Conservation (phyloP, 345 rosid species). For the Lepidium sativum region DNA sequence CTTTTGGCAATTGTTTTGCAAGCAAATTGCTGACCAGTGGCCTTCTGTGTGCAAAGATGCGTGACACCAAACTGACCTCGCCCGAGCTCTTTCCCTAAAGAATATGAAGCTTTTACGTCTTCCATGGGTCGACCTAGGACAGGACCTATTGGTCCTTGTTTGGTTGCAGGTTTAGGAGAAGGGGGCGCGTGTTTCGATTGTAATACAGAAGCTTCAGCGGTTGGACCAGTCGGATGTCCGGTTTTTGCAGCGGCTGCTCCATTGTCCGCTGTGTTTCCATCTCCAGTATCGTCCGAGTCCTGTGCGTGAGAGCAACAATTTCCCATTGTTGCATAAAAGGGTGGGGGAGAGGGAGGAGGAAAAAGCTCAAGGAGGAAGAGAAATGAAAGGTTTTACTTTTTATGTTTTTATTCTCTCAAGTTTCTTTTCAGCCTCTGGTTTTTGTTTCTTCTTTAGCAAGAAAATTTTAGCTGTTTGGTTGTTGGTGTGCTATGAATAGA, state of each 20-base stretch:
- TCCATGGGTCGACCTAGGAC: constrained; percentile 64
- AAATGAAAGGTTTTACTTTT: constrained; percentile 13
- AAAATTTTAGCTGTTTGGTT: constrained; percentile 18
- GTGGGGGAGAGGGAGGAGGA: constrained; percentile 13
- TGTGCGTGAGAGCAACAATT: constrained; percentile 60
- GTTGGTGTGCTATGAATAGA: constrained; percentile 28
- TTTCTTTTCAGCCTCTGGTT: constrained; percentile 14
- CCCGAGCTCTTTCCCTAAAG: constrained; percentile 59
- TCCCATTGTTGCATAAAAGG: constrained; percentile 46
- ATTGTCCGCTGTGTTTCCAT: constrained; percentile 9
- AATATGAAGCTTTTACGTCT: constrained; percentile 43
- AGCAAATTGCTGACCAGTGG: constrained; percentile 44
- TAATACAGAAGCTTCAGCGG: constrained; percentile 15
- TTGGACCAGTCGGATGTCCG: constrained; percentile 14
- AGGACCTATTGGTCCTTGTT: constrained; percentile 32
- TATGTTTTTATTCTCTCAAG: background rate
- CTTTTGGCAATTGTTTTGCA: constrained; percentile 68
- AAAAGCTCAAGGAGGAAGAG: constrained; percentile 24
- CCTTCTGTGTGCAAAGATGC: constrained; percentile 48
- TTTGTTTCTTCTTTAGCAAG: constrained; percentile 32
- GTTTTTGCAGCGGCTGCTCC: constrained; percentile 3
- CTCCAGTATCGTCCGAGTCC: constrained; percentile 23
- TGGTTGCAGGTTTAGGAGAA: constrained; percentile 27
- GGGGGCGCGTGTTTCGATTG: constrained; percentile 27
- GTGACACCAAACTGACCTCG: constrained; percentile 66